Base-by-base conservation (phyloP, 2,329 filamentous ascomycete species). In the Xylariales sp. region DNA sequence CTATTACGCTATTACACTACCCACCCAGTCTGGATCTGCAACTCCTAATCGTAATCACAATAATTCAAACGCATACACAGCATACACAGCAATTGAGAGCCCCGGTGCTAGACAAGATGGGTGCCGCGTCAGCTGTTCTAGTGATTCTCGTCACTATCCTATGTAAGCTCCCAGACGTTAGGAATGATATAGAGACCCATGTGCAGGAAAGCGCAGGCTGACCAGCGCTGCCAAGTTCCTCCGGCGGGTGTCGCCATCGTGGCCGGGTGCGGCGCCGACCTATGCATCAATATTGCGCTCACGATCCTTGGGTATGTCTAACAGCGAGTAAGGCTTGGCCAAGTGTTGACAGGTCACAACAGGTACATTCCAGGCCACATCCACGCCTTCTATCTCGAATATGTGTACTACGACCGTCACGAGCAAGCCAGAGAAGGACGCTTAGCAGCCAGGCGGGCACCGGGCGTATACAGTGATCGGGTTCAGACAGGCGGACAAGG, bases 321-420 rank as follows among this genome's bases (percentile, higher is more conserved):
- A 9, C n/a, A 52, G n/a, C n/a, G 41, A 6, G 32, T 49, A 12
- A 7, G 9, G 28, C 14, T 62, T 64, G 62, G 64, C 65, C 67
- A 43, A 48, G 30, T 39, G 7, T 36, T 60, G 36, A 70, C 62
- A 56, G 32, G 28, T 18, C 10, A 45, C 36, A 18, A 52, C 67
- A 89, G 88, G n/a, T 92, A 90, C 78, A 80, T 96, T 58, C 93
- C 93, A 0, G 93, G 92, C 7, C 90, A 93, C 72, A 87, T 95
- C 49, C 90, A 94, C 77, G 92, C 92, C 50, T 94, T 94, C 79
- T 96, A 94, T 78, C 73, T 93, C 69, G 89, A 94, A 80, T 97
- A 94, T 78, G 84, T 97, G 69, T 97, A 94, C 82, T 95, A 91
- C 79, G 88, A 93, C 75, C 90, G 91, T 46, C 86, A 85, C 61